Percentiles rank a stretch among this genome's conserved stretches.
Evolutionary conservation across 169 alveolate genomes (phyloP).

Genomic region (Plasmodium sp.): DNA sequence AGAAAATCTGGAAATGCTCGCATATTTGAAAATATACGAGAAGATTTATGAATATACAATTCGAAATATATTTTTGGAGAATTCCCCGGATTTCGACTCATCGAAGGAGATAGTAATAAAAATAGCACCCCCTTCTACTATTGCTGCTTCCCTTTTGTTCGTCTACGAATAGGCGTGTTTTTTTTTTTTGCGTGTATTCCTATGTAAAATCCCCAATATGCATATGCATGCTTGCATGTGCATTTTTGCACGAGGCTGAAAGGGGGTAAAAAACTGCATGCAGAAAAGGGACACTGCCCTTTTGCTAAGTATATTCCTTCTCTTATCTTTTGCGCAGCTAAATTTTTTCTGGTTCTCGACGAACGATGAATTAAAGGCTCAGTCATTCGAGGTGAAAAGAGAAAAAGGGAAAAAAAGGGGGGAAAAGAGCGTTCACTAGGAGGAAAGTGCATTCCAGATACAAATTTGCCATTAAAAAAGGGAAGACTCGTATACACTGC

Average conservation of each 20-base stretch:
- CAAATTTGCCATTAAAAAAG: neutral
- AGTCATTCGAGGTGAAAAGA: conserved; percentile 21
- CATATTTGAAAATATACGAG: conserved; percentile 35
- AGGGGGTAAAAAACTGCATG: neutral
- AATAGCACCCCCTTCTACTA: neutral
- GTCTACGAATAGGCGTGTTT: neutral
- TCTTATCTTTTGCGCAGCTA: conserved; percentile 21
- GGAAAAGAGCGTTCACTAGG: neutral
- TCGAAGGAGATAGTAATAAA: conserved; percentile 43
- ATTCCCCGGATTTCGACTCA: conserved; percentile 12
- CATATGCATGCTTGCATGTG: neutral
- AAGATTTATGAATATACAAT: conserved; percentile 28
- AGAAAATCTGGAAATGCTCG: conserved; percentile 3
- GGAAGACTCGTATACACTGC: neutral
- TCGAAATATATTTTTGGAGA: conserved; percentile 20
- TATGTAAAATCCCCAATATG: neutral
- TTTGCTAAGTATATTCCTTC: neutral
- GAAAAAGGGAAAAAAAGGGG: neutral
- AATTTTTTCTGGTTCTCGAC: conserved; percentile 47
- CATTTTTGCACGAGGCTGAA: neutral
- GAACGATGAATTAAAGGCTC: conserved; percentile 28
- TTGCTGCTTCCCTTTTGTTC: neutral
- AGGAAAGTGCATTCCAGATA: neutral
- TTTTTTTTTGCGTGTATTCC: neutral
- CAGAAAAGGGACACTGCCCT: neutral